Evolutionary conservation across 139 green algal genomes (phyloP).

Genomic region (Tetratostichococcus sp.): DNA sequence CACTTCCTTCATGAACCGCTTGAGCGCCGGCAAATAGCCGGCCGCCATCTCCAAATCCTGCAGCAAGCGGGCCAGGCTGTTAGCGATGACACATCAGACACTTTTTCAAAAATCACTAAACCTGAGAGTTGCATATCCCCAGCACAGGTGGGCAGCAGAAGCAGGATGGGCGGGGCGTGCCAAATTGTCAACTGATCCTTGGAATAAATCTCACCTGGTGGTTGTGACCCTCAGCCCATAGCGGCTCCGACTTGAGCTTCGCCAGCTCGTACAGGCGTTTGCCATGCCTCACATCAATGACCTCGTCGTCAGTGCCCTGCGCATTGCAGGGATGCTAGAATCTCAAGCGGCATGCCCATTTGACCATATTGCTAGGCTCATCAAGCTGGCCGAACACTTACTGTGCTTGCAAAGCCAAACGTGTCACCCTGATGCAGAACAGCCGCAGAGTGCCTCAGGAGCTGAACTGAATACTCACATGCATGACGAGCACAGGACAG

Average conservation of each 20-base stretch:
- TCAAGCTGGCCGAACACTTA: too few species aligned
- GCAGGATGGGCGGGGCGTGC: too few species aligned
- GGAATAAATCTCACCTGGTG: conserved; percentile 46
- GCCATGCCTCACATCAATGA: conserved; percentile 82
- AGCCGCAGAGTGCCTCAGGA: too few species aligned
- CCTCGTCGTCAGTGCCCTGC: conserved; percentile 55
- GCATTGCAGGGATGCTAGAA: background rate
- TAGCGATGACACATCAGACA: too few species aligned
- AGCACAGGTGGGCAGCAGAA: too few species aligned
- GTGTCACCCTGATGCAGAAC: too few species aligned
- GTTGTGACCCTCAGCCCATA: conserved; percentile 70
- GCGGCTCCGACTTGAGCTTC: conserved; percentile 47
- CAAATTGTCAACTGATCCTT: too few species aligned
- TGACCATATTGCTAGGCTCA: too few species aligned
- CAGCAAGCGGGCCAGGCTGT: background rate
- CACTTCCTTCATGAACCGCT: background rate
- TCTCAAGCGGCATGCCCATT: too few species aligned
- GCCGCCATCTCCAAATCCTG: background rate
- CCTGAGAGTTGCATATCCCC: too few species aligned
- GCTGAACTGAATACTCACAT: conserved; percentile 46
- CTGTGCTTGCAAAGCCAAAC: too few species aligned
- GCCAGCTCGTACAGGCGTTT: conserved; percentile 52
- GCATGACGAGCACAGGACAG: conserved; percentile 59
- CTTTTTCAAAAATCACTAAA: too few species aligned
- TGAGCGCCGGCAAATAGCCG: background rate